Conservation (phyloP, 106 monocot species). For the Acorus gramineus region DNA sequence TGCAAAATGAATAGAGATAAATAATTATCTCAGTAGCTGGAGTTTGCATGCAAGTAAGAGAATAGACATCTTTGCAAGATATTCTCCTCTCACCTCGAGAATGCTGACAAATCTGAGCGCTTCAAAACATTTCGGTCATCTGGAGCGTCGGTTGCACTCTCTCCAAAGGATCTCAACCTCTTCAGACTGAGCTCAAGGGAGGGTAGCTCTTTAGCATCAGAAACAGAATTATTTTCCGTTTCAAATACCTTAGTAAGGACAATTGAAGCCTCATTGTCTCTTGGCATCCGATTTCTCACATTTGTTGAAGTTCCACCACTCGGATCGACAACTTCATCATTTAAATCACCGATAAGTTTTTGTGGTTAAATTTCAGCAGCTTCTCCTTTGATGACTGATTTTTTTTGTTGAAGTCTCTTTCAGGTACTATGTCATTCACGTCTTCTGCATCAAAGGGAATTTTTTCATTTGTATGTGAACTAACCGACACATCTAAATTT, state of each 20-base stretch:
- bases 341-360: slow-evolving; percentile 16
- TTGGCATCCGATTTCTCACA: slow-evolving; percentile 2
- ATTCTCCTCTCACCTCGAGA: slow-evolving; percentile 61
- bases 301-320: slow-evolving; percentile 16
- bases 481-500: slow-evolving; percentile 9
- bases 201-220: slow-evolving; percentile 26
- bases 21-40: neutral
- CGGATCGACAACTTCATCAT: slow-evolving; percentile 21
- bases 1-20: slow-evolving; percentile 12
- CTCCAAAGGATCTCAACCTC: slow-evolving; percentile 41
- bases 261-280: slow-evolving; percentile 14
- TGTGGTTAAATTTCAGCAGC: slow-evolving; percentile 4
- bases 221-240: slow-evolving; percentile 32
- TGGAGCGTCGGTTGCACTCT: slow-evolving; percentile 10
- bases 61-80: neutral
- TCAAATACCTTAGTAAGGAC: slow-evolving; percentile 21
- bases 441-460: slow-evolving; percentile 13
- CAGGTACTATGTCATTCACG: slow-evolving; percentile 15
- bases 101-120: slow-evolving; percentile 75
- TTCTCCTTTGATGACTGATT: slow-evolving; percentile 1
- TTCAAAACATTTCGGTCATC: slow-evolving; percentile 51
- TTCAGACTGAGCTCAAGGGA: slow-evolving; percentile 69
- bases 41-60: no score
- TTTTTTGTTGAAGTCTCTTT: slow-evolving; percentile 14
- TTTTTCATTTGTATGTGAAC: slow-evolving; percentile 21